Evolutionary conservation across 176 grass and related monocot genomes (phyloP).

Genomic region (Melocanna baccifera): DNA sequence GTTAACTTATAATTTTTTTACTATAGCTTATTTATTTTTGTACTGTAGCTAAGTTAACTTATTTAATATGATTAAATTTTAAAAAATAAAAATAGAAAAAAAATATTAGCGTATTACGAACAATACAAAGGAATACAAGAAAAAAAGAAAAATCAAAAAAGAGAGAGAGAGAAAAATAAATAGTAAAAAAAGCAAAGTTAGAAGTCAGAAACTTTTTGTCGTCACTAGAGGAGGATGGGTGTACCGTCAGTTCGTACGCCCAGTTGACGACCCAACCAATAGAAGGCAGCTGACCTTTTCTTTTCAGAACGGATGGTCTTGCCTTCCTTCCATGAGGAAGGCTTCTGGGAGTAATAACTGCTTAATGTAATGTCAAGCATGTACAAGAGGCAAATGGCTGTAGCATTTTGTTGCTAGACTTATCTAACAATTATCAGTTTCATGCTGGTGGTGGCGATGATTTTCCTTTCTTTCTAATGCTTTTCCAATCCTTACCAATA

Average conservation of each 20-base stretch:
- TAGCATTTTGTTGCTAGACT: not conserved
- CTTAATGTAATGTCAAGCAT: not conserved
- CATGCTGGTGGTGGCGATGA: not conserved
- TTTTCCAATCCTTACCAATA: not conserved
- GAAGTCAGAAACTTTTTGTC: no score
- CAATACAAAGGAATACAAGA: no score
- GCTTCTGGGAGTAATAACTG: not conserved
- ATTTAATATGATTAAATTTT: no score
- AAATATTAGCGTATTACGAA: no score
- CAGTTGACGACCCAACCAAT: conserved; percentile 13
- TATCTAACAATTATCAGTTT: not conserved
- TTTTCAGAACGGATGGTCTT: not conserved
- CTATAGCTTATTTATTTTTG: no score
- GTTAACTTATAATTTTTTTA: no score
- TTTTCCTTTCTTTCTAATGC: not conserved
- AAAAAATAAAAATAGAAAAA: no score
- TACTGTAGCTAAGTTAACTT: no score
- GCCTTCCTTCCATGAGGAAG: not conserved
- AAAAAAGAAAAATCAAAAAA: no score
- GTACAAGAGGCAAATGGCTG: not conserved
- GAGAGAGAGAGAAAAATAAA: no score
- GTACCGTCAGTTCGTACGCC: not conserved
- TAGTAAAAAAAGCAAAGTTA: no score
- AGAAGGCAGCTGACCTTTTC: conserved; percentile 12
- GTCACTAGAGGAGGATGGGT: not conserved